phyloP scores from a whole-genome alignment of 2,329 filamentous ascomycete species.

The Myriosclerotinia scirpicola region DNA sequence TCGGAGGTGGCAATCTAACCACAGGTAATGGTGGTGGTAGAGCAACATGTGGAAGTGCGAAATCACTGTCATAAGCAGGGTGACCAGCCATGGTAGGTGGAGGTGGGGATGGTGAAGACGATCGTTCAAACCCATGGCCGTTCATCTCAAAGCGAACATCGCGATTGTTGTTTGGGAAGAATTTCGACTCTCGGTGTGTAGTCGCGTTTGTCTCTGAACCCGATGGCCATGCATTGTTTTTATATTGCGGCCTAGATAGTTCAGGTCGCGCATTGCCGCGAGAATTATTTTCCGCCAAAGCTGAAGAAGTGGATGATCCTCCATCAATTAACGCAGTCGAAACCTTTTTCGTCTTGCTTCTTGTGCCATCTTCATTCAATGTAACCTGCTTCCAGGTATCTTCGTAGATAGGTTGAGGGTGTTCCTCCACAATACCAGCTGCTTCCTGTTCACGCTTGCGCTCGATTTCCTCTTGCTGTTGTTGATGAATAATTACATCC shows the following conservation, averaged over 20 bases:
- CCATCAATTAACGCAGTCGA: slow-evolving; percentile 31
- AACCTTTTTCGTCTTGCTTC: slow-evolving; percentile 33
- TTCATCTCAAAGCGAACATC: slow-evolving; percentile 47
- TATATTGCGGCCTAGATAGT: slow-evolving; percentile 34
- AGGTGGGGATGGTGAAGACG: slow-evolving; percentile 64
- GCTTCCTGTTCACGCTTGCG: slow-evolving; percentile 34
- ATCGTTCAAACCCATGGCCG: slow-evolving; percentile 41
- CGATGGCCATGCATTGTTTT: slow-evolving; percentile 37
- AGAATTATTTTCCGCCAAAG: slow-evolving; percentile 30
- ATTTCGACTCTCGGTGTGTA: slow-evolving; percentile 56
- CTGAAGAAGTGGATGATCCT: slow-evolving; percentile 24
- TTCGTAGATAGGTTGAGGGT: slow-evolving; percentile 32
- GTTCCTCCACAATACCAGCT: slow-evolving; percentile 31
- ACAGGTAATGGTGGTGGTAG: slow-evolving; percentile 70
- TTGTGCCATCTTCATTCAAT: slow-evolving; percentile 38
- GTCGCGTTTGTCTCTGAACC: slow-evolving; percentile 41
- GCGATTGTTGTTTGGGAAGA: slow-evolving; percentile 53
- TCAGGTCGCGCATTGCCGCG: slow-evolving; percentile 25
- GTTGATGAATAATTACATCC: slow-evolving; percentile 30
- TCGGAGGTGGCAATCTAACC: slow-evolving; percentile 69
- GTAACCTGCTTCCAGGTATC: slow-evolving; percentile 39
- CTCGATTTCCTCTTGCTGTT: slow-evolving; percentile 33
- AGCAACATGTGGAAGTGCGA: slow-evolving; percentile 64
- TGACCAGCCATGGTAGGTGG: slow-evolving; percentile 70
- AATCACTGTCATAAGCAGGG: slow-evolving; percentile 69